These are phyloP conservation scores for Trichoderma orchidacearum DNA, from an alignment of 495 filamentous ascomycete genomes.

Conservation along the genomic window DNA sequence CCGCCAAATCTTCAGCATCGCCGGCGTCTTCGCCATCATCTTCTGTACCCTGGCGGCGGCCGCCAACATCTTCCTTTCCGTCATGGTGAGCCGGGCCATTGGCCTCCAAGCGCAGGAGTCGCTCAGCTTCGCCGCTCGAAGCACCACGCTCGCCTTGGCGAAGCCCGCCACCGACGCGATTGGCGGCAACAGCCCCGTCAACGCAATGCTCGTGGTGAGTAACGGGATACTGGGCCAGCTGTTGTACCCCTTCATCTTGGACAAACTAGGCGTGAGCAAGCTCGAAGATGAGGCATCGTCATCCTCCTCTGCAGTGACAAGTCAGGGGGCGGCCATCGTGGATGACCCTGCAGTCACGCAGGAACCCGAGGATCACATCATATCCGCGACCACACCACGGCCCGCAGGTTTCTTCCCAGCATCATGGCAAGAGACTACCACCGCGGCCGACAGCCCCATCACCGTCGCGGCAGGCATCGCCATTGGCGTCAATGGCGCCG, in stretches of 20 bases:
- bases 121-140: slow-evolving; percentile 29
- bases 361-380: too few relatives aligned
- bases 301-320: not conserved
- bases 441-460: not conserved
- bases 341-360: not conserved
- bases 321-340: not conserved
- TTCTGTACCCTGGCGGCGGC: slow-evolving; percentile 15
- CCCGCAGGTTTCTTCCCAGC: not conserved
- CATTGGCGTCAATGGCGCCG: slow-evolving; percentile 34
- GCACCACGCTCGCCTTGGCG: slow-evolving; percentile 27
- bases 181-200: slow-evolving; percentile 23
- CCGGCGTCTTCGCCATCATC: slow-evolving; percentile 21
- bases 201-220: slow-evolving; percentile 30
- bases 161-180: slow-evolving; percentile 22
- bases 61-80: slow-evolving; percentile 20
- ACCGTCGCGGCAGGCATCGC: slow-evolving; percentile 29
- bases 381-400: too few relatives aligned
- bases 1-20: slow-evolving; percentile 20
- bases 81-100: slow-evolving; percentile 17
- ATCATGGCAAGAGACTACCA: not conserved
- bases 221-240: slow-evolving; percentile 33
- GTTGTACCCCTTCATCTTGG: slow-evolving; percentile 16
- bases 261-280: slow-evolving; percentile 7
- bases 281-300: not conserved
- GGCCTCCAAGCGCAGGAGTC: slow-evolving; percentile 16